phyloP scores from a whole-genome alignment of 441 rosid species.

The Breynia disticha region DNA sequence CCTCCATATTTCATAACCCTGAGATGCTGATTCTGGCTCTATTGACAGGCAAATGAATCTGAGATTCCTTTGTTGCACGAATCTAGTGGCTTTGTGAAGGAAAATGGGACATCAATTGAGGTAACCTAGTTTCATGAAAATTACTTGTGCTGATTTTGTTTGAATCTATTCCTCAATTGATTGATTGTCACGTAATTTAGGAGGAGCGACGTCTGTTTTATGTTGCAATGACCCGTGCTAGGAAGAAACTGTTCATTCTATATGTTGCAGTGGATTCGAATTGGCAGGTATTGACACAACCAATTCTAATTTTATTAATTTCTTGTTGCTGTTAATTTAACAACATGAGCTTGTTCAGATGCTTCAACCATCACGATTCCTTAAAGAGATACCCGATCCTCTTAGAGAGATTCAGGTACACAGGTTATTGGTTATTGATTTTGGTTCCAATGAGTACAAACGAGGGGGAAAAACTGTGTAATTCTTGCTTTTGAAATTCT shows the following conservation, averaged over 20 bases:
- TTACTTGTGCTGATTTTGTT: constrained; percentile 1
- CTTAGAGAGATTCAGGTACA: constrained; percentile 65
- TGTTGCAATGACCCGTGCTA: constrained; percentile 98
- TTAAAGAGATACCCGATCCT: constrained; percentile 81
- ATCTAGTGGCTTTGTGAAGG: constrained; percentile 39
- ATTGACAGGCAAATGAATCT: constrained; percentile 77
- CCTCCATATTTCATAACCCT: neutral
- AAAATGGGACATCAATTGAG: constrained; percentile 59
- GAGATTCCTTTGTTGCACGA: constrained; percentile 89
- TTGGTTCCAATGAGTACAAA: neutral
- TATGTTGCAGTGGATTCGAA: constrained; percentile 73
- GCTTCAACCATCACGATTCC: constrained; percentile 92
- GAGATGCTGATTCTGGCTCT: constrained; percentile 8
- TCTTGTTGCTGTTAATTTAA: constrained; percentile 19
- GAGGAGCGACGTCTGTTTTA: constrained; percentile 88
- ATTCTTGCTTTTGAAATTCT: no score
- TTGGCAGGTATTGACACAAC: constrained; percentile 70
- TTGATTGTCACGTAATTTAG: constrained; percentile 23
- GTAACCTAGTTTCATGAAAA: constrained; percentile 28
- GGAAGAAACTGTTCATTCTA: constrained; percentile 69
- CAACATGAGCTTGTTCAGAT: constrained; percentile 35
- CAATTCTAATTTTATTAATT: constrained; percentile 9
- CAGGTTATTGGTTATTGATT: no score
- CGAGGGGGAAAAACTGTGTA: no score
- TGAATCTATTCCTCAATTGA: neutral